Evolutionary conservation across 73 alveolate genomes (phyloP).

Genomic region (Uronychia setigera): DNA sequence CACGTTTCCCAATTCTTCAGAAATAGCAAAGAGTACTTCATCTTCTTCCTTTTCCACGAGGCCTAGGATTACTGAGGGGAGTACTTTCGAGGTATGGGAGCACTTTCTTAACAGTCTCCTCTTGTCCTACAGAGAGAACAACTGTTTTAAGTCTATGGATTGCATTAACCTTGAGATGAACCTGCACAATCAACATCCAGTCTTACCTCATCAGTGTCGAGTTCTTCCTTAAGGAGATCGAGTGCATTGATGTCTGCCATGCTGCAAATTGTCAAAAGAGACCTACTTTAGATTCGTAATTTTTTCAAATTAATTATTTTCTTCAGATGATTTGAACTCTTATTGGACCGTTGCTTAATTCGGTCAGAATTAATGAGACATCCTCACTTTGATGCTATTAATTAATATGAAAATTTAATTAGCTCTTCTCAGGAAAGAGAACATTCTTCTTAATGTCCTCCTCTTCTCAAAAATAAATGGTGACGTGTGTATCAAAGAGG

Average conservation of each 20-base stretch:
- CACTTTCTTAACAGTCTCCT: constrained; percentile 79
- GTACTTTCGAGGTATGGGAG: constrained; percentile 86
- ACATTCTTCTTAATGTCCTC: too few relatives aligned
- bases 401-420: too few relatives aligned
- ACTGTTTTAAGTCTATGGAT: constrained; percentile 94
- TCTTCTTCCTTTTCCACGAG: constrained; percentile 92
- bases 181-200: constrained; percentile 14
- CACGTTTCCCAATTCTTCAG: constrained; percentile 92
- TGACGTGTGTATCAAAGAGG: too few relatives aligned
- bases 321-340: too few relatives aligned
- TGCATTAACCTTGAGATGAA: constrained; percentile 95
- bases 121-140: constrained; percentile 80
- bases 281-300: neutral
- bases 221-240: constrained; percentile 92
- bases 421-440: too few relatives aligned
- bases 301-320: too few relatives aligned
- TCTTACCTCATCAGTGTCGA: constrained; percentile 93
- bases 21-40: constrained; percentile 96
- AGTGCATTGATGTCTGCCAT: constrained; percentile 89
- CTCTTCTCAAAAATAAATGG: too few relatives aligned
- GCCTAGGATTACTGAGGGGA: neutral
- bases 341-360: too few relatives aligned
- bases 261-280: neutral
- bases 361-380: too few relatives aligned
- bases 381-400: too few relatives aligned